Conservation (phyloP, 768 basidiomycete genomes). For the Multifurca ochricompacta region DNA sequence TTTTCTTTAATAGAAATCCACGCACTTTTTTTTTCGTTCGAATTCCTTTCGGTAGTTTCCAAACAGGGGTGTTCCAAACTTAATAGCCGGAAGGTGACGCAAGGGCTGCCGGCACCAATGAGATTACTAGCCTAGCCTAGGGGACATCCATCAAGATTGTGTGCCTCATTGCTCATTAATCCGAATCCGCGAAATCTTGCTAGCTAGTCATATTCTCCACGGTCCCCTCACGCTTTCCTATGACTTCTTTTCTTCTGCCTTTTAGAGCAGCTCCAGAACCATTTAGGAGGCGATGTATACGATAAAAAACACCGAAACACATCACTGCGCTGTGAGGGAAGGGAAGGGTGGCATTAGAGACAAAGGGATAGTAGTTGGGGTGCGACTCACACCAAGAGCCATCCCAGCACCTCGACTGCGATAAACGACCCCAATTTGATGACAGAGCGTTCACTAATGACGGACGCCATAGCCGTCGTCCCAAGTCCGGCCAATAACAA, state of each 20-base stretch:
- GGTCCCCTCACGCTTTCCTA: neutral
- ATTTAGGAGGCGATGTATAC: slow-evolving; percentile 3
- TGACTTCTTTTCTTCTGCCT: neutral
- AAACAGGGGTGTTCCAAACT: no score
- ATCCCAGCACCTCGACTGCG: slow-evolving; percentile 16
- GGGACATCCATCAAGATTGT: no score
- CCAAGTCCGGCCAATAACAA: slow-evolving; percentile 13
- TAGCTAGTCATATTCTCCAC: neutral
- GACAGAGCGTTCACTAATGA: neutral
- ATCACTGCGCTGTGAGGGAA: slow-evolving; percentile 1
- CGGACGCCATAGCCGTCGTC: slow-evolving; percentile 13
- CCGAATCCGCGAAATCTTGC: no score
- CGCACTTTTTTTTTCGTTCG: no score
- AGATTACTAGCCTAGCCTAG: no score
- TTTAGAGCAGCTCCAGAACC: neutral
- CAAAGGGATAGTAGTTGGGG: neutral
- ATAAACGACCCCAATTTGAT: slow-evolving; percentile 11
- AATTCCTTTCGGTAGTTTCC: no score
- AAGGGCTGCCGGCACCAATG: no score
- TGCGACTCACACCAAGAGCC: slow-evolving; percentile 17
- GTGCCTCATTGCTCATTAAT: no score
- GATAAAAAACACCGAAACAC: slow-evolving; percentile 10
- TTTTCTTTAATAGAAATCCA: neutral
- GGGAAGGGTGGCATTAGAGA: neutral
- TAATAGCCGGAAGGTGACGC: no score